These are phyloP conservation scores for Heterobasidion parviporum DNA, from an alignment of 1,284 basidiomycete genomes.

Conservation along the genomic window DNA sequence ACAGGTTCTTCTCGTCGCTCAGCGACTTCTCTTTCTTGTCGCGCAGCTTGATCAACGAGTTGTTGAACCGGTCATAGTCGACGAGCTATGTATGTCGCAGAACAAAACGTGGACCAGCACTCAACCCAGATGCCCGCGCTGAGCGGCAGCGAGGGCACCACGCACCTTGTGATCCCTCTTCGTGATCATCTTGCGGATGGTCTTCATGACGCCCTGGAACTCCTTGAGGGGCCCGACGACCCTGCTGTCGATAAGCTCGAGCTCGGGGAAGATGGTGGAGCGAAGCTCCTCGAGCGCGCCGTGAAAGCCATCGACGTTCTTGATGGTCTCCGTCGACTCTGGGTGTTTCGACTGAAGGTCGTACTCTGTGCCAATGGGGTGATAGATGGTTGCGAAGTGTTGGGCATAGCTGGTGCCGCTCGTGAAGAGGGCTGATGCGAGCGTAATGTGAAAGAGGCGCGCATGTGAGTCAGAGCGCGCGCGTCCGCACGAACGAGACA, in stretches of 20 bases:
- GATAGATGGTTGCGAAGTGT: conserved; percentile 74
- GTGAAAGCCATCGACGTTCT: conserved; percentile 69
- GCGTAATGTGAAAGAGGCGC: background rate
- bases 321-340: conserved; percentile 70
- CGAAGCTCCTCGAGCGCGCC: conserved; percentile 79
- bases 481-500: background rate
- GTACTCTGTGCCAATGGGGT: conserved; percentile 78
- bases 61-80: conserved; percentile 96
- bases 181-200: conserved; percentile 87
- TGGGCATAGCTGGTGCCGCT: conserved; percentile 71
- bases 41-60: conserved; percentile 87
- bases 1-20: conserved; percentile 90
- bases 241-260: conserved; percentile 90
- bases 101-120: background rate
- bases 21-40: conserved; percentile 97
- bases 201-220: conserved; percentile 79
- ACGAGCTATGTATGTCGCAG: conserved; percentile 46
- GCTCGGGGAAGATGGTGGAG: conserved; percentile 76
- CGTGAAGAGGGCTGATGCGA: conserved; percentile 63
- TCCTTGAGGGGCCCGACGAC: conserved; percentile 87
- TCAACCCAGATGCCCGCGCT: background rate
- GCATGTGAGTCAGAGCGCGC: no score
- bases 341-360: conserved; percentile 77
- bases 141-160: background rate
- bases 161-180: conserved; percentile 94